phyloP scores from a whole-genome alignment of 2,329 filamentous ascomycete genomes.

The Tolypocladium ophioglossoides region DNA sequence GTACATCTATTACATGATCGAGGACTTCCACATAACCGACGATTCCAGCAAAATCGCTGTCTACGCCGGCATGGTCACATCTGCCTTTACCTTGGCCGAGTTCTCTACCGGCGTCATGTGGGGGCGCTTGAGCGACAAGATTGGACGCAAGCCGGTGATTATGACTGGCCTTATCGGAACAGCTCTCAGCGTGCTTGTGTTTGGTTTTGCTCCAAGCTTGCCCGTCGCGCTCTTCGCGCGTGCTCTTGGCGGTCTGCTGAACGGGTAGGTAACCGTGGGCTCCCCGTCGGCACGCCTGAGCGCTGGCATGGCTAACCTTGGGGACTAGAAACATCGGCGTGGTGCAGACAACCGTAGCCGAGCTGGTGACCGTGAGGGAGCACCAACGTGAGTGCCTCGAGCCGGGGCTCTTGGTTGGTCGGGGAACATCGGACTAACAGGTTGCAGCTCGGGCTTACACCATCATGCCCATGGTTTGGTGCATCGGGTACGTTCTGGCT shows the following conservation, averaged over 20 bases:
- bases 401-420: not conserved
- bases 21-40: conserved; percentile 77
- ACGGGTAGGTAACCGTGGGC: conserved; percentile 51
- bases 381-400: conserved; percentile 62
- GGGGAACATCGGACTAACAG: conserved; percentile 8
- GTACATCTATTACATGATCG: conserved; percentile 96
- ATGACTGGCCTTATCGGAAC: conserved; percentile 85
- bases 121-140: conserved; percentile 83
- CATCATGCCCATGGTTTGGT: conserved; percentile 98
- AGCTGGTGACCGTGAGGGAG: conserved; percentile 85
- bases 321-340: conserved; percentile 74
- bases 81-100: conserved; percentile 90
- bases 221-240: conserved; percentile 77
- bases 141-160: conserved; percentile 87
- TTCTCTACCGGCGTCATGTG: conserved; percentile 88
- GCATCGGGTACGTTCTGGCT: conserved; percentile 58
- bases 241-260: conserved; percentile 80
- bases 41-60: conserved; percentile 74
- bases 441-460: conserved; percentile 74
- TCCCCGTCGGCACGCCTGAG: not conserved
- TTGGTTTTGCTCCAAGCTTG: conserved; percentile 80
- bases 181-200: conserved; percentile 81
- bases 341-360: conserved; percentile 87
- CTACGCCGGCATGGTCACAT: conserved; percentile 93
- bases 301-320: not conserved